Conservation (phyloP, 176 grass and related monocot species). For the Cocos nucifera region DNA sequence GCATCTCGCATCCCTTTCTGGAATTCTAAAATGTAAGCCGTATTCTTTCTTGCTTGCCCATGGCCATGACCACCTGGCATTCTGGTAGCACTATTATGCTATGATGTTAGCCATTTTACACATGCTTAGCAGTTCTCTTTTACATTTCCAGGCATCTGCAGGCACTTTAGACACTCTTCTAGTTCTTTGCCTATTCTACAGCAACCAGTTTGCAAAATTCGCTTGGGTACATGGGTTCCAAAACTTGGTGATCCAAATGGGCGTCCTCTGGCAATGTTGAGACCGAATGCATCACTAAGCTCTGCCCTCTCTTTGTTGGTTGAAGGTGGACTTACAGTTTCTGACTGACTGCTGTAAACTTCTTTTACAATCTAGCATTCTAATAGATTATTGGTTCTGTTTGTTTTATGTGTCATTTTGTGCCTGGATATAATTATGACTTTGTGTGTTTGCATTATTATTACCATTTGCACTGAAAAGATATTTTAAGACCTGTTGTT, state of each 20-base stretch:
- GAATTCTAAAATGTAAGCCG: slow-evolving; percentile 89
- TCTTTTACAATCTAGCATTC: no score
- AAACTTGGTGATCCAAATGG: slow-evolving; percentile 75
- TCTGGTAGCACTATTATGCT: no score
- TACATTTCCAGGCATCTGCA: slow-evolving; percentile 73
- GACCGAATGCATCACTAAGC: slow-evolving; percentile 55
- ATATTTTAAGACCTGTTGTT: no score
- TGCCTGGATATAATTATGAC: neutral
- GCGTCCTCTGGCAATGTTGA: slow-evolving; percentile 60
- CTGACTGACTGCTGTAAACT: no score
- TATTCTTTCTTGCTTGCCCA: neutral
- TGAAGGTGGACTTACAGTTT: slow-evolving; percentile 42
- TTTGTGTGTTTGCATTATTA: no score
- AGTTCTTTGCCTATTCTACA: slow-evolving; percentile 80
- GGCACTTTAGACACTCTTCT: slow-evolving; percentile 84
- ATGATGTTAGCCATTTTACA: no score
- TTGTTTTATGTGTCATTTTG: slow-evolving; percentile 1
- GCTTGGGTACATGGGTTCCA: slow-evolving; percentile 88
- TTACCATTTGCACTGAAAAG: no score
- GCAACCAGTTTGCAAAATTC: slow-evolving; percentile 68
- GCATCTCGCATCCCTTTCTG: slow-evolving; percentile 96
- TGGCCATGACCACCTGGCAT: neutral
- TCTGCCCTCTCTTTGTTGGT: slow-evolving; percentile 76
- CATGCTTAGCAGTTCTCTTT: neutral
- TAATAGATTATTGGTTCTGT: no score